Evolutionary conservation across 495 filamentous ascomycete species (phyloP).

Genomic region (Neurospora sp.): DNA sequence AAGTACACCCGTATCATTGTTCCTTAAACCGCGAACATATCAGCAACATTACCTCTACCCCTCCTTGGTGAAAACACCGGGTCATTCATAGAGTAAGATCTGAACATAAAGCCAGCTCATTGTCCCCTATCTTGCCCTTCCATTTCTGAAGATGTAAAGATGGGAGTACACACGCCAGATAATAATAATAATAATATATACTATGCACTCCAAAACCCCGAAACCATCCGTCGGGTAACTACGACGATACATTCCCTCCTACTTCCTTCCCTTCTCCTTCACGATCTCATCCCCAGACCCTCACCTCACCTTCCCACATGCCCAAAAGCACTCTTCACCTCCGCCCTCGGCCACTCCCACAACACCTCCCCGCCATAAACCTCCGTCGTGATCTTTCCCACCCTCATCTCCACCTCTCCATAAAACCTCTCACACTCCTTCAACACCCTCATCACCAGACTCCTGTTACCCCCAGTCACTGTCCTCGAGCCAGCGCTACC

Average conservation of each 20-base stretch:
- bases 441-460: slow-evolving; percentile 67
- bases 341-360: slow-evolving; percentile 44
- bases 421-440: slow-evolving; percentile 74
- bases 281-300: not conserved
- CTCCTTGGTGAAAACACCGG: too few species aligned
- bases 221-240: not conserved
- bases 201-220: not conserved
- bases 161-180: not conserved
- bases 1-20: not conserved
- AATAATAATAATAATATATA: not conserved
- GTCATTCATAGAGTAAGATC: not conserved
- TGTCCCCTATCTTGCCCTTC: not conserved
- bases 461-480: slow-evolving; percentile 24
- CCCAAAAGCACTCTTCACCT: slow-evolving; percentile 42
- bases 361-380: slow-evolving; percentile 46
- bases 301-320: slow-evolving; percentile 26
- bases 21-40: not conserved
- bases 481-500: not conserved
- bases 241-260: not conserved
- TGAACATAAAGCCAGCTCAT: not conserved
- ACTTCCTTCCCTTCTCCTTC: not conserved
- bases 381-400: slow-evolving; percentile 49
- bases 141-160: not conserved
- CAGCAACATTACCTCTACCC: not conserved
- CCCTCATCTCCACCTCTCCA: slow-evolving; percentile 59